Evolutionary conservation across 257 asterid genomes (phyloP), one percentile per base, ranked within the genome.

Genomic region (Primulina huaijiensis): DNA sequence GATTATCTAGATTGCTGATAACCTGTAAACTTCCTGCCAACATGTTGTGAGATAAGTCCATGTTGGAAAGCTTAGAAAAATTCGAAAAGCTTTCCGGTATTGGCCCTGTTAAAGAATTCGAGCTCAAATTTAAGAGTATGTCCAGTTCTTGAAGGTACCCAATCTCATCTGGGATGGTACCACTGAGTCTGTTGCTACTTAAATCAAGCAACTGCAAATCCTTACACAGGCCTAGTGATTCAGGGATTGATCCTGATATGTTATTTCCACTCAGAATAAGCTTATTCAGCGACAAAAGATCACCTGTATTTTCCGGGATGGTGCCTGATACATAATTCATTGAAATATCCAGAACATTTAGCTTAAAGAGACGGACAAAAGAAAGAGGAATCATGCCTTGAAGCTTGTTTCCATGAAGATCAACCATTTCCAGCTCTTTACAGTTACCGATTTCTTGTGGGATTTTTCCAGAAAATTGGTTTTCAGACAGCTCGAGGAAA

Each of bases 21-120:
- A 71, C 81, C 65, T 69, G 75, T 67, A 88, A 81, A 80, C 79
- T 81, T 77, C 95, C 95, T 72, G 70, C 78, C 80, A 88, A 69
- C 86, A 80, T 78, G 80, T 88, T 88, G 75, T 83, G 85, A 63
- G 95, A 88, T 64, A 88, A 74, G 72, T 88, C 92, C 89, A 86
- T 84, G 82, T 71, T 88, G 43, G 89, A 86, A 16, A 88, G 89
- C 78, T 83, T 86, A 30, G 92, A 86, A 27, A 86, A 72, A n/a
- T 80, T 86, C 14, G 90, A 78, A 70, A 88, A 88, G 79, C 92
- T 83, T 75, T 72, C 76, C 1, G 92, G 95, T 64, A 88, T 72
- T 0, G 75, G 74, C 40, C 95, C 92, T 6, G 77, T 78, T 62
- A 88, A 60, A 46, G 53, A 64, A 70, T 88, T 88, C 75, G 66